phyloP scores from a whole-genome alignment of 2,329 filamentous ascomycete species.

The Claviceps spartinae region DNA sequence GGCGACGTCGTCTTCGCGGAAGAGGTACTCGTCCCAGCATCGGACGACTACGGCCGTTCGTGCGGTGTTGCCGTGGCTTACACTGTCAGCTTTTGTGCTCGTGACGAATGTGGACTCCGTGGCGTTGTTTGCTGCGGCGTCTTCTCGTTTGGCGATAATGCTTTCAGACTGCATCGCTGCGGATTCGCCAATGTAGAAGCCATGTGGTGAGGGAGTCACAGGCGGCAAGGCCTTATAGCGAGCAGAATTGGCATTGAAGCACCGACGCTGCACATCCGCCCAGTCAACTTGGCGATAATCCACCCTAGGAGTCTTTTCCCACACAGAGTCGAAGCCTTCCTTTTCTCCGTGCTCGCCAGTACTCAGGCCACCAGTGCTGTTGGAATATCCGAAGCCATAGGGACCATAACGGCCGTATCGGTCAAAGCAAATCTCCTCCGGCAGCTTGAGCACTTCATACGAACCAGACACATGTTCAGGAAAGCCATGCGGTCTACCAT shows the following conservation, averaged over 20 bases:
- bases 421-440: slow-evolving; percentile 85
- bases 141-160: background rate
- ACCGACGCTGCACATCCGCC: slow-evolving; percentile 64
- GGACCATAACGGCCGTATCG: slow-evolving; percentile 77
- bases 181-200: slow-evolving; percentile 31
- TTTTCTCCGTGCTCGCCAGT: slow-evolving; percentile 75
- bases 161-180: background rate
- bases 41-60: slow-evolving; percentile 67
- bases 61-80: slow-evolving; percentile 13
- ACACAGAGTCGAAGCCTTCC: slow-evolving; percentile 68
- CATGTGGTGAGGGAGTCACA: slow-evolving; percentile 28
- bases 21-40: slow-evolving; percentile 69
- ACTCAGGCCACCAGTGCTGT: slow-evolving; percentile 64
- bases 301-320: slow-evolving; percentile 56
- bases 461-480: slow-evolving; percentile 79
- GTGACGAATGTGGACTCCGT: background rate
- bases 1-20: slow-evolving; percentile 67
- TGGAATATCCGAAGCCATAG: slow-evolving; percentile 80
- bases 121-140: background rate
- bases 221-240: slow-evolving; percentile 46
- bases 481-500: slow-evolving; percentile 70
- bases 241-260: slow-evolving; percentile 53
- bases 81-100: slow-evolving; percentile 3
- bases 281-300: slow-evolving; percentile 69
- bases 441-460: slow-evolving; percentile 64